A percentile compares a stretch with the other conserved stretches of the same genome.
These are phyloP conservation scores for Areca catechu DNA, from an alignment of 176 grass and related monocot genomes.

Conservation along the genomic window DNA sequence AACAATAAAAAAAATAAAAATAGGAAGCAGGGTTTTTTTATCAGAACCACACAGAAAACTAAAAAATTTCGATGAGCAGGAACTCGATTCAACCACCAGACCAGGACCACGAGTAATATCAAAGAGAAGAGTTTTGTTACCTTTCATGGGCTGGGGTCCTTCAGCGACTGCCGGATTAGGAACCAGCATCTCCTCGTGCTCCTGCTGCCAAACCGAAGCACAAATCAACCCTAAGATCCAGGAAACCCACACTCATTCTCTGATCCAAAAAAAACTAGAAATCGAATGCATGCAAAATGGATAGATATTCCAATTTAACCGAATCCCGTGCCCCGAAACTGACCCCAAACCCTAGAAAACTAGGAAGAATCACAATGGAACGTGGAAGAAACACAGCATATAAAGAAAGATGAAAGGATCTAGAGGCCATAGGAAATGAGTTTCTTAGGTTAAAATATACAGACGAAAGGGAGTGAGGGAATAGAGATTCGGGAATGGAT, in stretches of 20 bases:
- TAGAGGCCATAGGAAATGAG: no score
- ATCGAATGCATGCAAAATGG: background rate
- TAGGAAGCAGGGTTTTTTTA: background rate
- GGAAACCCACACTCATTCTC: background rate
- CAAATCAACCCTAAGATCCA: slow-evolving; percentile 18
- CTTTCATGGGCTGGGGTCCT: slow-evolving; percentile 53
- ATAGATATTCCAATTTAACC: background rate
- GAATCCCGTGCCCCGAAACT: background rate
- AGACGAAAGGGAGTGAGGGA: background rate
- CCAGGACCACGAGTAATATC: no score
- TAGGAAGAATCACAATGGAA: background rate
- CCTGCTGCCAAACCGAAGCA: slow-evolving; percentile 20
- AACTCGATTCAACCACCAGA: background rate
- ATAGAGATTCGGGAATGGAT: slow-evolving; percentile 2
- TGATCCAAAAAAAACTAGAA: background rate
- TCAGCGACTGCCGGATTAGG: slow-evolving; percentile 29
- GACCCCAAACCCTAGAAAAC: slow-evolving; percentile 5
- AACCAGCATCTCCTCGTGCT: slow-evolving; percentile 49
- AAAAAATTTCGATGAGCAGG: background rate
- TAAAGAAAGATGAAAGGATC: no score
- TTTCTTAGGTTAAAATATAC: no score
- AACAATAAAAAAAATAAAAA: no score
- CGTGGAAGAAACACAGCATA: background rate
- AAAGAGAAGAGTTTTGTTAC: slow-evolving; percentile 12
- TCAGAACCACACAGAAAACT: background rate